A percentile compares a stretch with the other conserved stretches of the same genome.
phyloP scores from a whole-genome alignment of 345 rosid genomes.

The Citrus sp. region DNA sequence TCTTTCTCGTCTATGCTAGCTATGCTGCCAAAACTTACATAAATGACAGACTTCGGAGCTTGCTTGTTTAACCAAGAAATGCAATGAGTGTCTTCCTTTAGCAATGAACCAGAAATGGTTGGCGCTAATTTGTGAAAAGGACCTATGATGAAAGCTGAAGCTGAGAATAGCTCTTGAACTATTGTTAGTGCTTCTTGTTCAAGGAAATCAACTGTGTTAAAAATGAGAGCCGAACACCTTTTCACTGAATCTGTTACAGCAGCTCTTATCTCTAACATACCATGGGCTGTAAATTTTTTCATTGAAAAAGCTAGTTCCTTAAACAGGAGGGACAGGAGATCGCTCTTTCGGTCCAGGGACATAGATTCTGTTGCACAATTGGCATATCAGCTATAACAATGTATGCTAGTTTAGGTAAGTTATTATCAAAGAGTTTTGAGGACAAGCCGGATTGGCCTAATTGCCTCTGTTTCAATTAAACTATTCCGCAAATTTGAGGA shows the following conservation, averaged over 20 bases:
- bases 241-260: neutral
- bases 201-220: constrained; percentile 24
- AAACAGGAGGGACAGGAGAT: constrained; percentile 13
- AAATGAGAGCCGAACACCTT: constrained; percentile 18
- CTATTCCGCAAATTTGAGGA: neutral
- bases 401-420: neutral
- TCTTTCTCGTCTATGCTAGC: constrained; percentile 21
- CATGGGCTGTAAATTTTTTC: neutral
- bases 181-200: constrained; percentile 8
- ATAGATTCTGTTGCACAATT: constrained; percentile 19
- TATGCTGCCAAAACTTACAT: constrained; percentile 30
- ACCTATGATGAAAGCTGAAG: constrained; percentile 16
- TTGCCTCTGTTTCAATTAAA: neutral
- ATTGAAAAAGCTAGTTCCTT: constrained; percentile 9
- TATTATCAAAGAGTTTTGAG: neutral
- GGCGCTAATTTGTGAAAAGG: constrained; percentile 27
- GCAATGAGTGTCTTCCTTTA: constrained; percentile 22
- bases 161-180: constrained; percentile 1
- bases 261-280: neutral
- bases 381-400: neutral
- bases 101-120: neutral
- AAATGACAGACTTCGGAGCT: constrained; percentile 18
- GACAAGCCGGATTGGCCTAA: neutral
- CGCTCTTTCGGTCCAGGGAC: constrained; percentile 2
- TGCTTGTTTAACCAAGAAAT: constrained; percentile 28